Percentiles rank a stretch among this genome's conserved stretches.
phyloP scores from a whole-genome alignment of 2,329 filamentous ascomycete genomes.

The Fusarium sp. region DNA sequence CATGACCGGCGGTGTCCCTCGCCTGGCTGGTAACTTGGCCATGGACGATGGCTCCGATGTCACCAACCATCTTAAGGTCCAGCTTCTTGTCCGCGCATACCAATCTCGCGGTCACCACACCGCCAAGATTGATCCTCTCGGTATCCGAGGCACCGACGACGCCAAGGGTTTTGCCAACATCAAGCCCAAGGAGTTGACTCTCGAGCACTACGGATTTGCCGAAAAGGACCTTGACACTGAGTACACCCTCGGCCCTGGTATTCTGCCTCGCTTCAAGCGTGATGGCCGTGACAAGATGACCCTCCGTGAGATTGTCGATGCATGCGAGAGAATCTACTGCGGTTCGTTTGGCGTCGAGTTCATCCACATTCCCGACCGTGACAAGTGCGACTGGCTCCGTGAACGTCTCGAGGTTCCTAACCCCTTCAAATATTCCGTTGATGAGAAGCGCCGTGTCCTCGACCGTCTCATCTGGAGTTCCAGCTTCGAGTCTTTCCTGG shows the following conservation, averaged over 20 bases:
- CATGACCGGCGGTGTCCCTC: constrained; percentile 81
- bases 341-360: constrained; percentile 98
- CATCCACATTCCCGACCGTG: constrained; percentile 97
- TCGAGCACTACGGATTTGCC: constrained; percentile 94
- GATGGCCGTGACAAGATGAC: constrained; percentile 95
- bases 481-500: constrained; percentile 94
- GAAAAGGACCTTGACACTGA: constrained; percentile 94
- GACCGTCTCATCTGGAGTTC: constrained; percentile 99
- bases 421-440: constrained; percentile 96
- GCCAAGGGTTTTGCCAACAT: constrained; percentile 84
- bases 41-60: constrained; percentile 82
- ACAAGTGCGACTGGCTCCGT: constrained; percentile 98
- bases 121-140: constrained; percentile 95
- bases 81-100: constrained; percentile 96
- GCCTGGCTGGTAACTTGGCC: constrained; percentile 77
- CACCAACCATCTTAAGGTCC: constrained; percentile 97
- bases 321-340: constrained; percentile 96
- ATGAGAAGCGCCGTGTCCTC: constrained; percentile 97
- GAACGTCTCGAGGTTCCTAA: constrained; percentile 93
- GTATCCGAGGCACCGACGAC: constrained; percentile 77
- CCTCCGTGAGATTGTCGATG: constrained; percentile 89
- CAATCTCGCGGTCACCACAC: constrained; percentile 99
- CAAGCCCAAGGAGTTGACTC: constrained; percentile 91
- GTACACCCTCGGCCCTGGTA: constrained; percentile 92
- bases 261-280: constrained; percentile 91